These are phyloP conservation scores for Candida xiaguanensis DNA, from an alignment of 805 yeast species.

Conservation along the genomic window DNA sequence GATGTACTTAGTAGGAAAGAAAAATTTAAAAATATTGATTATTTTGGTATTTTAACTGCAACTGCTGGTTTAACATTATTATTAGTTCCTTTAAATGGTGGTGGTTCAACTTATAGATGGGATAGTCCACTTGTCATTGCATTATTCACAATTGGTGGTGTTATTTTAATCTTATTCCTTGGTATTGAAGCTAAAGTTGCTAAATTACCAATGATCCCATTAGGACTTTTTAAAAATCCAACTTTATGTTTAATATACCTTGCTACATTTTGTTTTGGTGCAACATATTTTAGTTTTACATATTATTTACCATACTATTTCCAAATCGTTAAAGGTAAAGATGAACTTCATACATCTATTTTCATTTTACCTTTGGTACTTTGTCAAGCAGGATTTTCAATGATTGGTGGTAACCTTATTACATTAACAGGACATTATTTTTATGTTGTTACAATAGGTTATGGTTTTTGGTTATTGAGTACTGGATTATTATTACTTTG, in stretches of 20 bases:
- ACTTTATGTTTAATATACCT: constrained; percentile 38
- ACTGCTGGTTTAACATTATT: constrained; percentile 43
- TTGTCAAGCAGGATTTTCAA: constrained; percentile 30
- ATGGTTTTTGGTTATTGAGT: constrained; percentile 34
- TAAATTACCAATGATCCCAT: constrained; percentile 44
- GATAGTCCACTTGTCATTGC: constrained; percentile 48
- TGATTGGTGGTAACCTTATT: constrained; percentile 28
- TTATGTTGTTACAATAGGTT: constrained; percentile 24
- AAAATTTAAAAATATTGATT: constrained; percentile 45
- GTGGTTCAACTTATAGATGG: constrained; percentile 53
- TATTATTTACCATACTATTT: constrained; percentile 25
- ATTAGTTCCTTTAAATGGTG: constrained; percentile 50
- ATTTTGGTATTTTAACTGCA: constrained; percentile 43
- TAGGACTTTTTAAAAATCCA: constrained; percentile 33
- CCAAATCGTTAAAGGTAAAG: constrained; percentile 23
- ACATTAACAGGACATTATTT: constrained; percentile 25
- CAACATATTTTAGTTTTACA: constrained; percentile 30
- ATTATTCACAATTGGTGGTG: constrained; percentile 46
- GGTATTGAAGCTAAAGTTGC: constrained; percentile 41
- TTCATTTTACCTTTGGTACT: constrained; percentile 29
- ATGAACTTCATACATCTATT: constrained; percentile 32
- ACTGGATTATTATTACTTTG: constrained; percentile 38
- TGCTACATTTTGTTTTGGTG: constrained; percentile 27
- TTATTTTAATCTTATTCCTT: constrained; percentile 30
- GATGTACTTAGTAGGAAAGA: constrained; percentile 22